phyloP scores from a whole-genome alignment of 306 rosid genomes.

The Clitoria ternatea region DNA sequence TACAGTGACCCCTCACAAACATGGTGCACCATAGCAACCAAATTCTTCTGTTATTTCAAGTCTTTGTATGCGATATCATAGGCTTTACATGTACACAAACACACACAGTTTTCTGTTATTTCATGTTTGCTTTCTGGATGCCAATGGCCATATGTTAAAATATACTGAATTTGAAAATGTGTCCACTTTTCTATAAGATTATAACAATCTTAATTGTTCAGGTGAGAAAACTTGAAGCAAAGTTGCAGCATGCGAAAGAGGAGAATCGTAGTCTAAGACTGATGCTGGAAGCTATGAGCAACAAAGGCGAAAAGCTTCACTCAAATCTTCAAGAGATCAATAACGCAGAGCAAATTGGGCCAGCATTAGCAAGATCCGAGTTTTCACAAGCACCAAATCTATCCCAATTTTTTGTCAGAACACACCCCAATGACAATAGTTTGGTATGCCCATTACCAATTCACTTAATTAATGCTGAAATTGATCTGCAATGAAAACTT shows the following conservation, averaged over 20 bases:
- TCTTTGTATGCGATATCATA: neutral
- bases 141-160: too few relatives aligned
- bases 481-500: neutral
- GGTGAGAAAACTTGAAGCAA: slow-evolving; percentile 28
- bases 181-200: neutral
- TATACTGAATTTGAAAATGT: neutral
- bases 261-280: slow-evolving; percentile 42
- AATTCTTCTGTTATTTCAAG: too few relatives aligned
- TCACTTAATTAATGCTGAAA: neutral
- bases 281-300: slow-evolving; percentile 38
- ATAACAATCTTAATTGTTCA: neutral
- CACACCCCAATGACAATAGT: slow-evolving; percentile 39
- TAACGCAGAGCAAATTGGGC: neutral
- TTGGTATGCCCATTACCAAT: slow-evolving; percentile 28
- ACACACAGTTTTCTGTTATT: neutral
- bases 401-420: slow-evolving; percentile 39
- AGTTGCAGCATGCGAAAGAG: slow-evolving; percentile 32
- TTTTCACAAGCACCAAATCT: slow-evolving; percentile 23
- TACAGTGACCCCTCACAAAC: too few relatives aligned
- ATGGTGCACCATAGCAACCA: too few relatives aligned
- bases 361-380: slow-evolving; percentile 8
- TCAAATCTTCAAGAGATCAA: slow-evolving; percentile 22
- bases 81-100: neutral
- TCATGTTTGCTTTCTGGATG: too few relatives aligned
- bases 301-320: slow-evolving; percentile 34